These are phyloP conservation scores for Diaporthe capsici DNA, from an alignment of 2,329 filamentous ascomycete species.

Conservation along the genomic window DNA sequence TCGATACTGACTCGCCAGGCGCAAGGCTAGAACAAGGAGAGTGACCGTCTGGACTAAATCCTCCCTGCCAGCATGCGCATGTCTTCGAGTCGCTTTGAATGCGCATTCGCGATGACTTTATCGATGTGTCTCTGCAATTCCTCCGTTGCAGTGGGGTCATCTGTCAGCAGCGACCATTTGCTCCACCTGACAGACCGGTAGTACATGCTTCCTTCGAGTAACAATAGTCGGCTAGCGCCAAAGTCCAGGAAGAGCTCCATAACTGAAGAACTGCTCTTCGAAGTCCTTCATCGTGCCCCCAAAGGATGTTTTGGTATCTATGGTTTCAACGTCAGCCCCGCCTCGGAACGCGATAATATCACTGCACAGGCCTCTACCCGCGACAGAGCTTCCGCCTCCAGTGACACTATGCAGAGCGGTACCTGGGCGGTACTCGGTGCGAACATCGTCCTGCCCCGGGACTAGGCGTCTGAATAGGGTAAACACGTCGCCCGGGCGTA, in stretches of 20 bases:
- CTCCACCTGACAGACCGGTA: not conserved
- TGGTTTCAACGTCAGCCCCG: slow-evolving; percentile 35
- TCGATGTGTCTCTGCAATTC: not conserved
- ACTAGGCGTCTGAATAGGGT: slow-evolving; percentile 31
- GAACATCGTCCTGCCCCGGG: slow-evolving; percentile 36
- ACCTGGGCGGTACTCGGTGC: not conserved
- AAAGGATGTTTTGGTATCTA: slow-evolving; percentile 26
- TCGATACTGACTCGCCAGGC: not conserved
- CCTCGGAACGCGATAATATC: slow-evolving; percentile 37
- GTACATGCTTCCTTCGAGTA: not conserved
- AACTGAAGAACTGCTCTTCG: slow-evolving; percentile 36
- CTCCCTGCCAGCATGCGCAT: not conserved
- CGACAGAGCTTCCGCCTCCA: slow-evolving; percentile 27
- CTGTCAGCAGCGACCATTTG: not conserved
- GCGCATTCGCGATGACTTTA: not conserved
- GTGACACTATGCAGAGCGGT: slow-evolving; percentile 27
- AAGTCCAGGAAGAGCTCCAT: slow-evolving; percentile 29
- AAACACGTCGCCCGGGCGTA: slow-evolving; percentile 32
- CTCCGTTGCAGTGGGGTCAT: not conserved
- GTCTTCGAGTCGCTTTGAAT: not conserved
- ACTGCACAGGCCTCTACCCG: slow-evolving; percentile 38
- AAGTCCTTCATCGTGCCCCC: slow-evolving; percentile 32
- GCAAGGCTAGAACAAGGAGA: not conserved
- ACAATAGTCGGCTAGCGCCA: slow-evolving; percentile 17
- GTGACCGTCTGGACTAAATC: not conserved